Evolutionary conservation across 202 grass and related monocot genomes (phyloP).

Genomic region (Elaeis oleifera): DNA sequence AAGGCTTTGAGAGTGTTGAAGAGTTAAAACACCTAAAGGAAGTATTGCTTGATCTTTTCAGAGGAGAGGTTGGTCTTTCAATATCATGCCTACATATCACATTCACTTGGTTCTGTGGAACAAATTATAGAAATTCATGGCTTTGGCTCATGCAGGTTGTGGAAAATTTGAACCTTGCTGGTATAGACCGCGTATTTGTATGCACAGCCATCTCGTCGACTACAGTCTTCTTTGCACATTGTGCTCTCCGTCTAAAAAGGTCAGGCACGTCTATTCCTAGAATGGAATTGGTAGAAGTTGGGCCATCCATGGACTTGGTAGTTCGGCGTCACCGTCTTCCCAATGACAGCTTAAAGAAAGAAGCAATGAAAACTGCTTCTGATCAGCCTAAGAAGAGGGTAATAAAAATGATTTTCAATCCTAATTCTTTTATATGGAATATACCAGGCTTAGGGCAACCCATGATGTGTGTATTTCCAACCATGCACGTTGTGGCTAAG

Average conservation of each 20-base stretch:
- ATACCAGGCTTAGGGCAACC: no score
- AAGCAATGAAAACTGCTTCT: conserved; percentile 65
- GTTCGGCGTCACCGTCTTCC: conserved; percentile 53
- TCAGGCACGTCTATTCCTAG: conserved; percentile 77
- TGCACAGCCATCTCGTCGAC: conserved; percentile 71
- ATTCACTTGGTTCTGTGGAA: no score
- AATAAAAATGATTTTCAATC: no score
- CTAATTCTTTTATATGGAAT: no score
- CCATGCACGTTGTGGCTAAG: no score
- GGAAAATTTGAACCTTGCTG: conserved; percentile 80
- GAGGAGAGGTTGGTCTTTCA: conserved; percentile 54
- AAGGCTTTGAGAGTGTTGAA: conserved; percentile 71
- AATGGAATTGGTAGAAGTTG: conserved; percentile 95
- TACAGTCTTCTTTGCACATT: conserved; percentile 70
- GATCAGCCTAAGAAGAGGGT: conserved; percentile 56
- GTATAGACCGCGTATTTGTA: conserved; percentile 64
- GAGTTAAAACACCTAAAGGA: conserved; percentile 89
- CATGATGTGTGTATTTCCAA: no score
- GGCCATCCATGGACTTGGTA: conserved; percentile 78
- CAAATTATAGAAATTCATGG: not conserved
- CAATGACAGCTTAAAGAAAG: conserved; percentile 65
- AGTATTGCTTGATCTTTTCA: conserved; percentile 84
- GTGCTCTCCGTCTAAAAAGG: conserved; percentile 69
- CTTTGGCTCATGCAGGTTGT: conserved; percentile 41
- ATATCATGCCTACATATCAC: no score